Base-by-base conservation (phyloP, 106 monocot genomes). In the Dendrobium catenatum region DNA sequence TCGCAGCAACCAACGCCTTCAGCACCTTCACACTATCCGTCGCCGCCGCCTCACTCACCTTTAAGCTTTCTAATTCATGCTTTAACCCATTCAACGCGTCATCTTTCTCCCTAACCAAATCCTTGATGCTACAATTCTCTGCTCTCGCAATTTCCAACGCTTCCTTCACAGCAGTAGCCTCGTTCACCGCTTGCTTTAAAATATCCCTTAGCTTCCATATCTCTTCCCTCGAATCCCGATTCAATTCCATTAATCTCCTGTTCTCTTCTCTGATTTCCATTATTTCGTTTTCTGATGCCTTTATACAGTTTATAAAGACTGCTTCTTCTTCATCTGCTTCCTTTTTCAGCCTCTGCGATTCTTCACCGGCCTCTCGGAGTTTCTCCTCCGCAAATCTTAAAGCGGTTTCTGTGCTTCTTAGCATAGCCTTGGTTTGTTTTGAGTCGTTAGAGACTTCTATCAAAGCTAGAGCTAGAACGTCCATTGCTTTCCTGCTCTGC, bases 401-500 rank as follows among this genome's bases (percentile, higher is more conserved):
- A 61, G 77, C 82, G 9, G 67, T 59, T 67, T 82, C 61, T 1
- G 49, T 68, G 15, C 2, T 40, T 0, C 66, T 67, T 42, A 82
- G 77, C 67, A 49, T 33, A 77, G 82, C 47, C 6, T 41, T 20
- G 7, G 46, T 46, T 46, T 46, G 6, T 6, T 46, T 46, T 46
- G 46, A 46, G 8, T 46, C 46, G 46, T 46, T 46, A 9, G 46
- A 46, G 82, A 27, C 81, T 82, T 87, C 16, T 56, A 77, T 88
- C 24, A 96, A 86, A 9, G 88, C 89, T 10, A 85, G 1, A 2
- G 89, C 95, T 16, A 95, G 73, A 68, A 82, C 91, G 76, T 95
- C 95, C 95, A 95, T 86, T 22, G 93, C 95, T 72, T 88, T 89
- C 79, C 88, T 91, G 85, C 87, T 93, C 88, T 88, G 93, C 79